phyloP scores from a whole-genome alignment of 768 basidiomycete species.

The Cantharellus cinnabarinus region DNA sequence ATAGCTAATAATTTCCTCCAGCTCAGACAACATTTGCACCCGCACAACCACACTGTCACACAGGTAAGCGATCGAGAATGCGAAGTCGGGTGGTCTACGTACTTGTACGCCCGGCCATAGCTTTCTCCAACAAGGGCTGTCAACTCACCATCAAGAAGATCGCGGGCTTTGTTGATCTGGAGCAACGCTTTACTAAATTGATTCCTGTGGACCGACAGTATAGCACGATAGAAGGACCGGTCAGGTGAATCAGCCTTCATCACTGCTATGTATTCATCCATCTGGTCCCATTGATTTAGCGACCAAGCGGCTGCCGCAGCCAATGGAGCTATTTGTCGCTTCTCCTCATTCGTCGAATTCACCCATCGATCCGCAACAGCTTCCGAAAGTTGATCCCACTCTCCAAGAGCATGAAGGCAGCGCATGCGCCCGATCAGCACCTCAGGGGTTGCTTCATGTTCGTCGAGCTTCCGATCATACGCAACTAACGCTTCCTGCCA shows the following conservation, averaged over 20 bases:
- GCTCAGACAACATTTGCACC: slow-evolving; percentile 93
- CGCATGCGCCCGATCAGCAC: slow-evolving; percentile 82
- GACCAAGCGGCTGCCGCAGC: slow-evolving; percentile 97
- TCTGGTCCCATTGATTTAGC: slow-evolving; percentile 87
- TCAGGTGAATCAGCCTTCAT: slow-evolving; percentile 91
- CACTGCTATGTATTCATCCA: slow-evolving; percentile 89
- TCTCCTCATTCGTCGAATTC: slow-evolving; percentile 61
- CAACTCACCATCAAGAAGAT: slow-evolving; percentile 76
- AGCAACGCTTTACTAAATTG: slow-evolving; percentile 79
- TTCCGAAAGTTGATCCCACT: slow-evolving; percentile 80
- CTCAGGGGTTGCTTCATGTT: slow-evolving; percentile 55
- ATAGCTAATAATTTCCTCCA: slow-evolving; percentile 93
- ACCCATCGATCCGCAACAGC: slow-evolving; percentile 82
- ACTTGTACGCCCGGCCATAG: slow-evolving; percentile 96
- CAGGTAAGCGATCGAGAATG: slow-evolving; percentile 3
- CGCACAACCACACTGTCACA: slow-evolving; percentile 69
- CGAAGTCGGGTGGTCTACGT: slow-evolving; percentile 14
- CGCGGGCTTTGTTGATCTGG: slow-evolving; percentile 84
- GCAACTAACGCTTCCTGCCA: slow-evolving; percentile 87
- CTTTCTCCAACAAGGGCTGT: slow-evolving; percentile 85
- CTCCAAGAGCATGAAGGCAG: slow-evolving; percentile 88
- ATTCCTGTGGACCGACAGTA: slow-evolving; percentile 87
- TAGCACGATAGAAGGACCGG: slow-evolving; percentile 87
- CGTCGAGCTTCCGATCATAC: slow-evolving; percentile 36
- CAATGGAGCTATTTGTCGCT: slow-evolving; percentile 83